These are phyloP conservation scores for Scorias spongiosa DNA, from an alignment of 2,329 filamentous ascomycete genomes.

Conservation along the genomic window DNA sequence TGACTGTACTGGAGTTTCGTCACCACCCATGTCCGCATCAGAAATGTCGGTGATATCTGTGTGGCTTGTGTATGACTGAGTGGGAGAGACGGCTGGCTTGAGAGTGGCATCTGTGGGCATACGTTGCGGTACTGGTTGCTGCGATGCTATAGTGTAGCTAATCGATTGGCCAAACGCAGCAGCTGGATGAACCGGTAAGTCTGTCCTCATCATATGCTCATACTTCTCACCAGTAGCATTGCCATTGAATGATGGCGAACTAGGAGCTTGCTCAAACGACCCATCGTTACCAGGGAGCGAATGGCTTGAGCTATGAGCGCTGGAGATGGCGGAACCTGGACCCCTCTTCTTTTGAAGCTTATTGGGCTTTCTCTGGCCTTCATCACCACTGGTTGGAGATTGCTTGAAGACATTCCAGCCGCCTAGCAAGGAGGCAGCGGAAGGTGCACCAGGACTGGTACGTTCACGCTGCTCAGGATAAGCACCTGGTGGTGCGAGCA, in stretches of 20 bases:
- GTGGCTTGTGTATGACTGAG: slow-evolving; percentile 59
- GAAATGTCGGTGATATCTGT: slow-evolving; percentile 64
- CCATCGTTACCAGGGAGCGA: slow-evolving; percentile 30
- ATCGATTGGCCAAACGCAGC: slow-evolving; percentile 28
- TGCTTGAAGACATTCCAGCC: slow-evolving; percentile 53
- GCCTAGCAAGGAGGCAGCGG: slow-evolving; percentile 12
- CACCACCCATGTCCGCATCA: slow-evolving; percentile 60
- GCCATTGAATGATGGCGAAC: slow-evolving; percentile 14
- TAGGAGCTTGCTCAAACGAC: slow-evolving; percentile 9
- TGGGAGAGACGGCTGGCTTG: slow-evolving; percentile 55
- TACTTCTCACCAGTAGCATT: slow-evolving; percentile 8
- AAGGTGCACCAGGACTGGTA: slow-evolving; percentile 14
- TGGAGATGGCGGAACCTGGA: slow-evolving; percentile 62
- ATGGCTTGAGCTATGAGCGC: slow-evolving; percentile 77
- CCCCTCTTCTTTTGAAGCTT: slow-evolving; percentile 84
- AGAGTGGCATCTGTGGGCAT: slow-evolving; percentile 45
- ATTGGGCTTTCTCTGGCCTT: slow-evolving; percentile 52
- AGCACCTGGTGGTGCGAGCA: slow-evolving; percentile 15
- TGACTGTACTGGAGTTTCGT: slow-evolving; percentile 23
- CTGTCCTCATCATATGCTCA: slow-evolving; percentile 9
- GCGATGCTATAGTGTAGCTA: slow-evolving; percentile 7
- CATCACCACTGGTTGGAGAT: slow-evolving; percentile 41
- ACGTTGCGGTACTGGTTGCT: slow-evolving; percentile 46
- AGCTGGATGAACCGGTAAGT: slow-evolving; percentile 1
- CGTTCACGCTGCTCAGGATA: slow-evolving; percentile 13